Conservation (phyloP, 306 rosid species). For the Gillenia trifoliata region DNA sequence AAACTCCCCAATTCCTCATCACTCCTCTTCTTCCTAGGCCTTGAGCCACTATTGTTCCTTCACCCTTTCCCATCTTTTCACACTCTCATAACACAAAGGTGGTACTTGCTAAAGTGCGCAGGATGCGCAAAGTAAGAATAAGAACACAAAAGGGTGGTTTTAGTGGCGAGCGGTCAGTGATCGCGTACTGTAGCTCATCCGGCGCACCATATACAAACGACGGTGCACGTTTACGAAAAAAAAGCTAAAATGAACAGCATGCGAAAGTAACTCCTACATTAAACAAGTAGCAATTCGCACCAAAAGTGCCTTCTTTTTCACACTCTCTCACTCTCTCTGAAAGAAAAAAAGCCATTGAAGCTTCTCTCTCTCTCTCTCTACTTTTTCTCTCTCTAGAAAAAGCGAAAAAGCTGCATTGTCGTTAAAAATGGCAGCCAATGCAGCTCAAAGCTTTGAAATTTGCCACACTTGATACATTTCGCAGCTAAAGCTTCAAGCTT, state of each 20-base stretch:
- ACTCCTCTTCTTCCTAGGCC: slow-evolving; percentile 8
- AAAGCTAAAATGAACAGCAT: slow-evolving; percentile 28
- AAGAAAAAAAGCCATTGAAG: slow-evolving; percentile 8
- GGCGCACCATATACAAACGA: slow-evolving; percentile 17
- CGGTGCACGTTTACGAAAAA: slow-evolving; percentile 9
- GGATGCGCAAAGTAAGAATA: slow-evolving; percentile 29
- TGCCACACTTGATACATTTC: slow-evolving; percentile 13
- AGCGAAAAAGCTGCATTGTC: slow-evolving; percentile 28
- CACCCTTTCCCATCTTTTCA: not conserved
- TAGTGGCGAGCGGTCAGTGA: not conserved
- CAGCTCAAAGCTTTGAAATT: slow-evolving; percentile 30
- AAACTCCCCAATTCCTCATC: slow-evolving; percentile 11
- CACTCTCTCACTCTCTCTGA: slow-evolving; percentile 1
- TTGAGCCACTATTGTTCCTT: slow-evolving; percentile 11
- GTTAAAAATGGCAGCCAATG: slow-evolving; percentile 24
- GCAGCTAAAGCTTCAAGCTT: slow-evolving; percentile 19
- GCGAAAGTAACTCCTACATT: slow-evolving; percentile 22
- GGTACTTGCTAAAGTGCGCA: slow-evolving; percentile 23
- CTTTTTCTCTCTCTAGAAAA: slow-evolving; percentile 28
- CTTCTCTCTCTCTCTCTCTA: slow-evolving; percentile 2
- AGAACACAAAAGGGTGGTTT: not conserved
- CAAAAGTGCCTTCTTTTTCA: slow-evolving; percentile 23
- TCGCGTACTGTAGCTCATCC: slow-evolving; percentile 18
- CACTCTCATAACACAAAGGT: not conserved
- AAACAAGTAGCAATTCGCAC: slow-evolving; percentile 18